phyloP scores from a whole-genome alignment of 805 yeast species.

The Candida corydali region DNA sequence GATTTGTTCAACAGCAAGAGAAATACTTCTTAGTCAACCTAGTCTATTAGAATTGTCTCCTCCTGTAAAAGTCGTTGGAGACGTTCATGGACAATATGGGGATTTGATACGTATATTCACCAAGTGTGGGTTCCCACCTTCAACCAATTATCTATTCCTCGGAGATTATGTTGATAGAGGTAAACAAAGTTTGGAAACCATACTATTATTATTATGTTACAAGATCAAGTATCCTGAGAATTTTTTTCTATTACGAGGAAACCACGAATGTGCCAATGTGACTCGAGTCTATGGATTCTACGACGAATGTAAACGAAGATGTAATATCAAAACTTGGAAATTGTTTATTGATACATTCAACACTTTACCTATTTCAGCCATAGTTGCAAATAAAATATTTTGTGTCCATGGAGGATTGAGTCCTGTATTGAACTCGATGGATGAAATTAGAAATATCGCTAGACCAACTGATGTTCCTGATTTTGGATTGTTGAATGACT shows the following conservation, averaged over 20 bases:
- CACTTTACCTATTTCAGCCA: conserved; percentile 91
- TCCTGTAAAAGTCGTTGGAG: conserved; percentile 86
- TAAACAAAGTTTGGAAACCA: conserved; percentile 92
- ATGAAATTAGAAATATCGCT: conserved; percentile 69
- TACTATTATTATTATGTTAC: conserved; percentile 79
- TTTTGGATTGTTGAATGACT: conserved; percentile 71
- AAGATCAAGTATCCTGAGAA: conserved; percentile 96
- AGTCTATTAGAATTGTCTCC: conserved; percentile 81
- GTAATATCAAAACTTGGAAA: conserved; percentile 92
- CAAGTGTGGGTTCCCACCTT: conserved; percentile 96
- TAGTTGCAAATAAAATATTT: conserved; percentile 91
- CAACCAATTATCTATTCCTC: conserved; percentile 82
- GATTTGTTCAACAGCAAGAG: conserved; percentile 84
- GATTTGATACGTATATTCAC: conserved; percentile 89
- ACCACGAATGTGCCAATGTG: conserved; percentile 96
- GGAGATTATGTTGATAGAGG: conserved; percentile 99
- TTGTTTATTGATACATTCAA: conserved; percentile 91
- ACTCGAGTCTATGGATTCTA: conserved; percentile 96
- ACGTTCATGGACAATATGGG: conserved; percentile 94
- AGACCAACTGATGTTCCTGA: conserved; percentile 88
- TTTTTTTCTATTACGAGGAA: conserved; percentile 88
- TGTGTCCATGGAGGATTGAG: conserved; percentile 85
- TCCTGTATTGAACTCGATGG: conserved; percentile 69
- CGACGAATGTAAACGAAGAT: conserved; percentile 94
- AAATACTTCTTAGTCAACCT: conserved; percentile 87